Evolutionary conservation across 371 early-diverging fungal genomes (phyloP).

Genomic region (Mortierella sp.): DNA sequence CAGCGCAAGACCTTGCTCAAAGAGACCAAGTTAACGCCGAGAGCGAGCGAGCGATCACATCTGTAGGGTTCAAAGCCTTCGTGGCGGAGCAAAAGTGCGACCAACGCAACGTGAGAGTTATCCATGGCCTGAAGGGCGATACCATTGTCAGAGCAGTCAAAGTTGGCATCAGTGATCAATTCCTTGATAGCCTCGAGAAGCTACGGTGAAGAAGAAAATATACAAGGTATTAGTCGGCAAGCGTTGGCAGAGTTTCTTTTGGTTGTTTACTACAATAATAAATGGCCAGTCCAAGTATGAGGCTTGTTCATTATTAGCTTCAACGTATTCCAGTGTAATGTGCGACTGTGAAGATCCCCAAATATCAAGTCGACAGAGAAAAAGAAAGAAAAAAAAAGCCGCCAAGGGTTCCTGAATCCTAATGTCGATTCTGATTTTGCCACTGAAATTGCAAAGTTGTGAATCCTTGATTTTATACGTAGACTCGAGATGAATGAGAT

Average conservation of each 20-base stretch:
- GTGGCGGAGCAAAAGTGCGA: conserved; percentile 87
- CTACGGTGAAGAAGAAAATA: conserved; percentile 52
- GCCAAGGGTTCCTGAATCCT: not conserved
- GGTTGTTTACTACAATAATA: too few relatives aligned
- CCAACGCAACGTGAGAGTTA: conserved; percentile 97
- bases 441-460: conserved; percentile 1
- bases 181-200: conserved; percentile 98
- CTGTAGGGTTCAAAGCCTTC: conserved; percentile 97
- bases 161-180: conserved; percentile 97
- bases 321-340: too few relatives aligned
- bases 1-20: conserved; percentile 96
- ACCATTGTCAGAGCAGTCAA: conserved; percentile 97
- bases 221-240: too few relatives aligned
- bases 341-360: not conserved
- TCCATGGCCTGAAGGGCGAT: conserved; percentile 99
- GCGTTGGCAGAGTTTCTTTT: too few relatives aligned
- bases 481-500: conserved; percentile 6
- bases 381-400: not conserved
- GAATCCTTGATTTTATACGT: not conserved
- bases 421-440: not conserved
- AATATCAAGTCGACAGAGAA: not conserved
- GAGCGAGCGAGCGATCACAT: conserved; percentile 92
- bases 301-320: too few relatives aligned
- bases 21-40: conserved; percentile 91
- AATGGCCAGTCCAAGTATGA: too few relatives aligned